phyloP scores from a whole-genome alignment of 192 early-diverging fungal genomes.

The Mortierella claussenii region DNA sequence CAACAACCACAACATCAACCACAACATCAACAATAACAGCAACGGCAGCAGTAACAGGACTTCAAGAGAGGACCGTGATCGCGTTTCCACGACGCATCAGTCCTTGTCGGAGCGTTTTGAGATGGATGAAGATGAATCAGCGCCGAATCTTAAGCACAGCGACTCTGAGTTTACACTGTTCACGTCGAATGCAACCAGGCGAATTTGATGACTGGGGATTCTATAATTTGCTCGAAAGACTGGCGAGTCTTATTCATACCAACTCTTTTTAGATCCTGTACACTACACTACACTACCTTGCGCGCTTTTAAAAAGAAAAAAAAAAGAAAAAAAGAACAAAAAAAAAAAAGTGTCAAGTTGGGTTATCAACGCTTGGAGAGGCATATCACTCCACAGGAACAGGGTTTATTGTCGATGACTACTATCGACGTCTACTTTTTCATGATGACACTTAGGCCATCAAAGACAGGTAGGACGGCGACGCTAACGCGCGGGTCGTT shows the following conservation, averaged over 20 bases:
- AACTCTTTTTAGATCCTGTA: no score
- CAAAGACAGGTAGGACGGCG: constrained; percentile 70
- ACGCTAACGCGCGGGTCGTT: constrained; percentile 67
- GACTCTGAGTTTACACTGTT: constrained; percentile 17
- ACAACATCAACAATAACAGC: no score
- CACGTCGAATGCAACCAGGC: background rate
- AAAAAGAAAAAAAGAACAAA: background rate
- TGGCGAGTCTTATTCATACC: no score
- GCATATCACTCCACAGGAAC: no score
- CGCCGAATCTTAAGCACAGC: constrained; percentile 6
- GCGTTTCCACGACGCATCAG: background rate
- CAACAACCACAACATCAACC: background rate
- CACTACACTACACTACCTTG: background rate
- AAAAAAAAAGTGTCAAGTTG: background rate
- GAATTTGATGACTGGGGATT: no score
- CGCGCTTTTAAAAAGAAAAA: background rate
- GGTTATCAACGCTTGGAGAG: no score
- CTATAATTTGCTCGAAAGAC: no score
- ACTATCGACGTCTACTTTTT: no score
- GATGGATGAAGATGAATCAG: background rate
- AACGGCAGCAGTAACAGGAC: no score
- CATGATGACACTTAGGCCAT: constrained; percentile 63
- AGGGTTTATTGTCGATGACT: background rate
- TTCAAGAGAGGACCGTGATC: background rate
- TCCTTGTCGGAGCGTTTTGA: background rate